Base-by-base conservation (phyloP, 1,284 basidiomycete genomes). In the Ceraceosorus guamensis region DNA sequence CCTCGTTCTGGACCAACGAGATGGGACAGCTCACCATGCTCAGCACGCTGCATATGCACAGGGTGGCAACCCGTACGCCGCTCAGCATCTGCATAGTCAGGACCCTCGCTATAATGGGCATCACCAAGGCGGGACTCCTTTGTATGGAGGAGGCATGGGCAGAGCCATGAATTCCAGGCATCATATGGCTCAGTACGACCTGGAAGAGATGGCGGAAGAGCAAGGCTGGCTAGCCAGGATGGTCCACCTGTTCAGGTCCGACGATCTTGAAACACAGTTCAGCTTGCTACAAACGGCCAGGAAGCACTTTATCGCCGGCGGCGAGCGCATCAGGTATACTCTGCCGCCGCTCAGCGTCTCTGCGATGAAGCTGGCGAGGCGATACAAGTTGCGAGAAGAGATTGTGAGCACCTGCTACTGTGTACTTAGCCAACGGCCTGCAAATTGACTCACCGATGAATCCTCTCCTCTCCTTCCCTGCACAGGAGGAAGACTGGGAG, bases 171-270 rank as follows among this genome's bases (percentile, higher is more conserved):
- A 61, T 52, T 55, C 56, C 2, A 57, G 61, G 16, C 62, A 67
- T 35, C 63, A 62, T 41, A 59, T 65, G 62, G 58, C 60, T 56
- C 65, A 67, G 48, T 64, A 65, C 57, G 70, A 67, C 34, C 53
- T 68, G 53, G 72, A 75, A 48, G 73, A 74, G 59, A 61, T 75
- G 59, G 65, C 63, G 16, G 72, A 73, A 50, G 67, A 73, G 57
- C 73, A 76, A 46, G 73, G 73, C 4, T 65, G 66, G 66, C 64
- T 76, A 11, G 73, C 73, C 13, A 53, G 73, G 13, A 60, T 74
- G 58, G 67, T 73, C 43, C 73, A 76, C 52, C 68, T 75, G 37
- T 73, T 76, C 63, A 68, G 63, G 10, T 59, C 71, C 0, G 62
- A 70, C 13, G 64, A 71, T 46, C 60, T 71, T 41, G 69, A 73